These are phyloP conservation scores for Pachysandra terminalis DNA, from an alignment of 164 flowering plant species.

Conservation along the genomic window DNA sequence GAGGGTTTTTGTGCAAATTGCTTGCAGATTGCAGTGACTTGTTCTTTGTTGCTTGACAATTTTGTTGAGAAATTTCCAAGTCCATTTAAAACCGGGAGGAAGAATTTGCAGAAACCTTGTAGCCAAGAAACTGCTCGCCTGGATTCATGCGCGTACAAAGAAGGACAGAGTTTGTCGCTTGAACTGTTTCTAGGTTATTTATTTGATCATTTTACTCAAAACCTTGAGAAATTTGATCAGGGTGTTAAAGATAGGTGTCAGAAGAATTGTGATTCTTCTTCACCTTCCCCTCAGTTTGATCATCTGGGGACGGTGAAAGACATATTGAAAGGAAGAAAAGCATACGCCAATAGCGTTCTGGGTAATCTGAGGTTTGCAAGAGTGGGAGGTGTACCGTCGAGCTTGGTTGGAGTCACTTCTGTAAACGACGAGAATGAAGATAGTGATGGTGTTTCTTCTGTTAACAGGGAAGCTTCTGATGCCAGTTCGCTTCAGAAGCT, in stretches of 20 bases:
- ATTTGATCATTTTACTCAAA: conserved; percentile 51
- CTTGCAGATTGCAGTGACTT: conserved; percentile 65
- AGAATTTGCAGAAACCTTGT: conserved; percentile 40
- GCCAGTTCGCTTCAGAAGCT: conserved; percentile 53
- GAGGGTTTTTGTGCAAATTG: conserved; percentile 61
- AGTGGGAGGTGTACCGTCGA: conserved; percentile 72
- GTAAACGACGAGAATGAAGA: conserved; percentile 52
- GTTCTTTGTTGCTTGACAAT: conserved; percentile 57
- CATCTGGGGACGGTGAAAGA: conserved; percentile 41
- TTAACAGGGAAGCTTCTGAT: conserved; percentile 43
- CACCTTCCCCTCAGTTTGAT: conserved; percentile 32
- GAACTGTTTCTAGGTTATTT: conserved; percentile 56
- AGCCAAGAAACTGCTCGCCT: conserved; percentile 21
- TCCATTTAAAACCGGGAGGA: conserved; percentile 54
- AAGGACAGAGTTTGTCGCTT: conserved; percentile 42
- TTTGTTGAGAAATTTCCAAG: conserved; percentile 57
- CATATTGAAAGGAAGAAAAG: conserved; percentile 55
- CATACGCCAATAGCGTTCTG: conserved; percentile 56
- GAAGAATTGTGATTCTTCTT: conserved; percentile 18
- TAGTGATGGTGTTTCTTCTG: conserved; percentile 27
- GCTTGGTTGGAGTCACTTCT: conserved; percentile 57
- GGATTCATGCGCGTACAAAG: conserved; percentile 24
- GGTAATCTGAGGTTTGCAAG: conserved; percentile 83
- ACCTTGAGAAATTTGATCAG: conserved; percentile 57
- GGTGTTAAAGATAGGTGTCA: conserved; percentile 17